These are phyloP conservation scores for Daedaleopsis sinensis DNA, from an alignment of 768 basidiomycete species.

Conservation along the genomic window DNA sequence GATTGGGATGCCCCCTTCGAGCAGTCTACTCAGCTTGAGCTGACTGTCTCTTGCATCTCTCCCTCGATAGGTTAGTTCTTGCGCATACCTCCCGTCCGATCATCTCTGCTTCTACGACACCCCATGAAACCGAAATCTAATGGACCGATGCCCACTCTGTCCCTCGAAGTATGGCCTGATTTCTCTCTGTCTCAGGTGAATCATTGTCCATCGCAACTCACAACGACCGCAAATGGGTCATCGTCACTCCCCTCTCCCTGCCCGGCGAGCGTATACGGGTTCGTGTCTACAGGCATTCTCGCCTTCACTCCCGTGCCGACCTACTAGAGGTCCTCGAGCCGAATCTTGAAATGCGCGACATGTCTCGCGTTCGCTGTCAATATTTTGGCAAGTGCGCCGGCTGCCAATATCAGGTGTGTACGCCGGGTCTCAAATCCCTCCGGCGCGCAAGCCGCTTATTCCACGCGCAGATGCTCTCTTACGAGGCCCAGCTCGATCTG, in stretches of 20 bases:
- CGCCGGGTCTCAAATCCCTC: neutral
- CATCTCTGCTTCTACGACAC: neutral
- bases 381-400: conserved; percentile 92
- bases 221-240: conserved; percentile 67
- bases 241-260: conserved; percentile 82
- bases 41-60: conserved; percentile 63
- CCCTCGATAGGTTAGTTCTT: conserved; percentile 53
- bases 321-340: conserved; percentile 64
- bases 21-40: conserved; percentile 57
- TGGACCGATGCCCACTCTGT: neutral
- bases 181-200: conserved; percentile 52
- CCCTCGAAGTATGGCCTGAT: neutral
- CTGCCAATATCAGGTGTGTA: conserved; percentile 87
- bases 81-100: neutral
- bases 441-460: neutral
- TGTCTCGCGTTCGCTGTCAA: conserved; percentile 67
- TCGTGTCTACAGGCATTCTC: conserved; percentile 69
- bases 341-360: conserved; percentile 69
- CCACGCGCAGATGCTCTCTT: conserved; percentile 75
- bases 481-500: conserved; percentile 80
- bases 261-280: conserved; percentile 81
- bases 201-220: conserved; percentile 60
- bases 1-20: conserved; percentile 65
- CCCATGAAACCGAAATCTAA: no score
- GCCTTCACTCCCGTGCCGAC: conserved; percentile 77